A percentile compares a stretch with the other conserved stretches of the same genome.
Conservation (phyloP, 2,329 filamentous ascomycete species). For the Didymella pinodella region DNA sequence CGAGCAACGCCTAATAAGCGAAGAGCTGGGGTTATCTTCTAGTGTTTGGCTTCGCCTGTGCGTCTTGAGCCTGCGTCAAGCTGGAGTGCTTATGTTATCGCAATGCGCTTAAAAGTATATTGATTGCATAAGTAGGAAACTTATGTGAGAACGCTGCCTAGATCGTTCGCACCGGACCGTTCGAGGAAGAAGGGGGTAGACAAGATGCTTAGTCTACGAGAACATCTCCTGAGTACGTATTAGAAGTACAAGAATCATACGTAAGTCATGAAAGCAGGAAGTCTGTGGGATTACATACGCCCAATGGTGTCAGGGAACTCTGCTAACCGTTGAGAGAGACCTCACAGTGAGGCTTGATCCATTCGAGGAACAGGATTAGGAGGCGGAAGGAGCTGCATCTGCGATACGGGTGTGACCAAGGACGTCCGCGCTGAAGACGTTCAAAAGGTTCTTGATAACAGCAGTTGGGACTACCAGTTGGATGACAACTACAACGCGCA, state of each 20-base stretch:
- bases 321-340: not conserved
- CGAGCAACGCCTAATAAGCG: not conserved
- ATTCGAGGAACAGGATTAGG: conserved; percentile 44
- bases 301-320: not conserved
- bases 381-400: conserved; percentile 44
- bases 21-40: not conserved
- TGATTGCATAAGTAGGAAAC: too few species aligned
- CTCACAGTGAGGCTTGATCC: conserved; percentile 3
- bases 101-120: too few species aligned
- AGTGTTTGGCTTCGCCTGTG: too few species aligned
- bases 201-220: conserved; percentile 3
- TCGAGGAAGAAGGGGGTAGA: too few species aligned
- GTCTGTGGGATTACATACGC: too few species aligned
- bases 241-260: conserved; percentile 21
- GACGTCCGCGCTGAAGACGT: conserved; percentile 50
- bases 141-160: too few species aligned
- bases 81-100: not conserved
- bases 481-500: conserved; percentile 25
- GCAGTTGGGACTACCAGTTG: conserved; percentile 33
- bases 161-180: too few species aligned
- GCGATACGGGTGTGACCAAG: conserved; percentile 28
- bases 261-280: not conserved
- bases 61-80: too few species aligned
- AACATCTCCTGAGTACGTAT: conserved; percentile 18
- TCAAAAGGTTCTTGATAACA: conserved; percentile 47